Evolutionary conservation across 1,139 yeast species (phyloP), one percentile per base, ranked within the genome.

Genomic region (Blastobotrys apis): DNA sequence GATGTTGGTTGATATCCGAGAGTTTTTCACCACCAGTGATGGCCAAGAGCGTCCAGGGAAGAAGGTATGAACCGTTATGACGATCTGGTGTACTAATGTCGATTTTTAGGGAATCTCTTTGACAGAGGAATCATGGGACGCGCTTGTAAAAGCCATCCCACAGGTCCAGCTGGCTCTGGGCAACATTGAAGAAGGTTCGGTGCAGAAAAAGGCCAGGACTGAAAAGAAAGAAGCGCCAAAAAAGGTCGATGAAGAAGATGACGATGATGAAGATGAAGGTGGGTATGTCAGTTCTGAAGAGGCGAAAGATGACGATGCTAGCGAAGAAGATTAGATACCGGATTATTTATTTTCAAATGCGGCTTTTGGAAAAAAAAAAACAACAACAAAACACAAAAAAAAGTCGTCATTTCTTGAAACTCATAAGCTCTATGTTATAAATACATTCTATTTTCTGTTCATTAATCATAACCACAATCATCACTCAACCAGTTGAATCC

Each of bases 1-100:
- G 49, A 77, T 74, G 40, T 66, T 86, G 53, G 77, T 88, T 12
- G 95, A 87, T 56, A 84, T 87, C 45, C 74, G 96, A 46, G 95
- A 88, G 62, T 86, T 71, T 66, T 87, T 84, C 64, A n/a, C n/a
- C n/a, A 64, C 73, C 47, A 87, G 81, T 54, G 45, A 47, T 33
- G 74, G 77, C 41, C 75, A 78, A 10, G 81, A 77, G 48, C 69
- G 77, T 65, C 97, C 96, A 0, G 94, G 94, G 0, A 81, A 80
- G 58, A 87, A 87, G 56, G 73, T 67, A 53, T 19, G 36, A 21
- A 26, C 31, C 36, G n/a, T 15, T 21, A 6, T 30, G 23, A 6
- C 9, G 5, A 4, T 16, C n/a, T 3, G 17, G 17, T n/a, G n/a
- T n/a, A n/a, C 37, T 33, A 33, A 33, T 21, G 12, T 33, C 23